Conservation (phyloP, 2,329 filamentous ascomycete genomes). For the Cadophora gregata region DNA sequence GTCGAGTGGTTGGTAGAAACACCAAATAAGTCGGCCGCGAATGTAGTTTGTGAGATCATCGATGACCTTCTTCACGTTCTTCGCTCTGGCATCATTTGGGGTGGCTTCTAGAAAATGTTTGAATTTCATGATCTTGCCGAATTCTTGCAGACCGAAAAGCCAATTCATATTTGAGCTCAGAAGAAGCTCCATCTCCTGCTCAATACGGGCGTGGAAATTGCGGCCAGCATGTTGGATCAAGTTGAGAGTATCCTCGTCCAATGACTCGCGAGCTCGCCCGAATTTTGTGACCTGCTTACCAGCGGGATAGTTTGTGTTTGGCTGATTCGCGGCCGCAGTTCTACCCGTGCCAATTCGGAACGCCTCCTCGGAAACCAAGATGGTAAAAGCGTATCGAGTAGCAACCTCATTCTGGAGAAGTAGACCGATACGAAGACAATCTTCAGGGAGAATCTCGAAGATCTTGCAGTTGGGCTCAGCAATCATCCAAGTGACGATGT, state of each 20-base stretch:
- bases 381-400: constrained; percentile 58
- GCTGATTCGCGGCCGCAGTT: background rate
- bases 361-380: constrained; percentile 68
- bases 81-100: background rate
- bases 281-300: constrained; percentile 44
- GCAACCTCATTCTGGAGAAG: constrained; percentile 52
- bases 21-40: constrained; percentile 27
- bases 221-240: constrained; percentile 64
- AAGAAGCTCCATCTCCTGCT: constrained; percentile 44
- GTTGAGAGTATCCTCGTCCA: constrained; percentile 62
- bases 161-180: constrained; percentile 47
- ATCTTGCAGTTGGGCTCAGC: constrained; percentile 60
- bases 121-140: constrained; percentile 38
- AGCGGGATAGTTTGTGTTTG: background rate
- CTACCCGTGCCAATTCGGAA: constrained; percentile 43
- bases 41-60: constrained; percentile 25
- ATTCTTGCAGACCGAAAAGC: constrained; percentile 45
- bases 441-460: constrained; percentile 68
- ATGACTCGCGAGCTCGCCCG: constrained; percentile 53
- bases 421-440: constrained; percentile 62
- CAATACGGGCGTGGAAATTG: constrained; percentile 56
- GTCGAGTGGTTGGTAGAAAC: constrained; percentile 27
- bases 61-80: background rate
- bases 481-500: constrained; percentile 64
- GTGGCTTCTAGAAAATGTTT: constrained; percentile 7